Percentiles rank a stretch among this genome's conserved stretches.
These are phyloP conservation scores for Saccharomycopsis olivae DNA, from an alignment of 805 yeast genomes.

Conservation along the genomic window DNA sequence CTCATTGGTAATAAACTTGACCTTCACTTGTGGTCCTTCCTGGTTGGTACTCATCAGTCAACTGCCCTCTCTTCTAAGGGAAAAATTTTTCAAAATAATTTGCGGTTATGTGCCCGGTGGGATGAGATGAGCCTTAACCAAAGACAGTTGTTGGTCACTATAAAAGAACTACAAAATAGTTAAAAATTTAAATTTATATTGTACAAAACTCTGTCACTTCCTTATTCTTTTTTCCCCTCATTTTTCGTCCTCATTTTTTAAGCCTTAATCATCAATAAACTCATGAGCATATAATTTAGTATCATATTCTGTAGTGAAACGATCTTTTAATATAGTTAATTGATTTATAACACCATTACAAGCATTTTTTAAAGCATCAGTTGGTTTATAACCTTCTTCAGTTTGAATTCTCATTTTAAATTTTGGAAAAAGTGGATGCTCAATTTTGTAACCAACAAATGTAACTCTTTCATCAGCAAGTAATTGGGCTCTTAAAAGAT, in stretches of 20 bases:
- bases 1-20: slow-evolving; percentile 80
- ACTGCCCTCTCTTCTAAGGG: neutral
- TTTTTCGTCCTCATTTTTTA: too few relatives aligned
- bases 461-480: slow-evolving; percentile 80
- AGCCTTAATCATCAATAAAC: slow-evolving; percentile 17
- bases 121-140: too few relatives aligned
- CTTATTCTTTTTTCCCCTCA: too few relatives aligned
- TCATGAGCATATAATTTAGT: slow-evolving; percentile 62
- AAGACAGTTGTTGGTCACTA: too few relatives aligned
- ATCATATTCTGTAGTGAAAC: slow-evolving; percentile 89
- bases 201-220: too few relatives aligned
- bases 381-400: slow-evolving; percentile 88
- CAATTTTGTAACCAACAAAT: slow-evolving; percentile 95
- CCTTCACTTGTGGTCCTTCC: slow-evolving; percentile 58
- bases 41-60: neutral
- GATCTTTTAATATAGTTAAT: slow-evolving; percentile 59
- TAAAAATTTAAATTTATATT: too few relatives aligned
- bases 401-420: slow-evolving; percentile 93
- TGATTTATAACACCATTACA: slow-evolving; percentile 76
- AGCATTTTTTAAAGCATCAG: slow-evolving; percentile 82
- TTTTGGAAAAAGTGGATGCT: slow-evolving; percentile 94
- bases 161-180: too few relatives aligned
- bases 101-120: neutral
- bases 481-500: slow-evolving; percentile 76
- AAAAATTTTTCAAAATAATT: neutral